Base-by-base conservation (phyloP, 2,329 filamentous ascomycete species). In the Penicillium sp. region DNA sequence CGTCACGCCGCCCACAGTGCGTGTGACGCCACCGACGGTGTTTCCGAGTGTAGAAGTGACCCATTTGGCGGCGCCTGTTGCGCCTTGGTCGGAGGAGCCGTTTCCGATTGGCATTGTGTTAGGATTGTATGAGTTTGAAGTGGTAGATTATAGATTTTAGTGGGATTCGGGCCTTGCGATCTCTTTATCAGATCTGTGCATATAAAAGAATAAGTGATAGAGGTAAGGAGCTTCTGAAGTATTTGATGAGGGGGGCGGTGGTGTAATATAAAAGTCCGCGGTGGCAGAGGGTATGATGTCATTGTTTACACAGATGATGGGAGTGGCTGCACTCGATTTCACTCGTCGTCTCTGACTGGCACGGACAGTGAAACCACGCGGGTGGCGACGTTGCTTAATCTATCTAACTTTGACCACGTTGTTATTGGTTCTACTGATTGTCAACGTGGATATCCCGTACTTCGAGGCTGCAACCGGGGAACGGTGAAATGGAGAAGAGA, bases 21-120 rank as follows among this genome's bases (percentile, higher is more conserved):
- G 77, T 6, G 78, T 74, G 16, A 82, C 67, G 33, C 81, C 81
- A n/a, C 79, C 80, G 38, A 77, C 75, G 0, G 77, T 77, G 64
- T 83, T 83, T 45, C 81, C 81, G 24, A 82, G 66, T 1, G 80
- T 81, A 1, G 77, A 80, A 5, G 79, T 82, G 45, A 81, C 79
- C 59, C 80, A 80, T 58, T 80, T 81, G 49, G 80, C 74, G 51
- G 79, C 78, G 45, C 77, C 78, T 0, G 78, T 79, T 46, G 76
- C 73, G 57, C 78, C 78, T 42, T 67, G 61, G 54, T 73, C 62
- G 61, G 66, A 58, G 24, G 62, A 62, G 47, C 16, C 36, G 36
- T 54, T 58, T 18, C 51, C 49, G 39, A 57, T 53, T 1, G 58
- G 53, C 57, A 63, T 63, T 16, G 4, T 39, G 6, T 39, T 12